These are phyloP conservation scores for Penicillium sp. DNA, from an alignment of 2,329 filamentous ascomycete genomes.

Conservation along the genomic window DNA sequence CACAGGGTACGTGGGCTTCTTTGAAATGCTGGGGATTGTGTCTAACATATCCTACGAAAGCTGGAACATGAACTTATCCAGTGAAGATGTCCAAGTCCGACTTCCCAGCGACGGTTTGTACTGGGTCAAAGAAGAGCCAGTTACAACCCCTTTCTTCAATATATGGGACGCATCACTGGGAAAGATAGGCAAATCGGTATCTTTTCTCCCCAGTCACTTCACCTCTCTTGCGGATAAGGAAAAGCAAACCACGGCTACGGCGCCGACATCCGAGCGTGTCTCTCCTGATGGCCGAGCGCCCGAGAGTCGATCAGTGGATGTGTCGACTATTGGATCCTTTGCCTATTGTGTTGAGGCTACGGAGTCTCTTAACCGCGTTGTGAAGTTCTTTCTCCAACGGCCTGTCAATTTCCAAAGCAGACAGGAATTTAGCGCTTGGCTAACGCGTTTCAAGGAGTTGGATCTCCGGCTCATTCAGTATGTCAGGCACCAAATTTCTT, in stretches of 20 bases:
- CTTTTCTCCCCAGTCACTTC: conserved; percentile 34
- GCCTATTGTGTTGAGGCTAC: conserved; percentile 51
- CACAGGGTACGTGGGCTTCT: conserved; percentile 24
- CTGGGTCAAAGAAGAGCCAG: conserved; percentile 44
- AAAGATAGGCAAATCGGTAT: conserved; percentile 41
- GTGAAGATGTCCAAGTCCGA: conserved; percentile 38
- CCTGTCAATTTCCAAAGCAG: conserved; percentile 41
- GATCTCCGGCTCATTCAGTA: conserved; percentile 47
- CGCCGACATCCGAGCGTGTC: neutral
- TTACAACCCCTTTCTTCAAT: conserved; percentile 46
- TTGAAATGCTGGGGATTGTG: too few relatives aligned
- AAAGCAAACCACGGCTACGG: neutral
- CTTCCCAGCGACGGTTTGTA: conserved; percentile 44
- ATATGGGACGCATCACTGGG: conserved; percentile 46
- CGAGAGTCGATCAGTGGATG: conserved; percentile 32
- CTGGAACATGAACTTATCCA: conserved; percentile 40
- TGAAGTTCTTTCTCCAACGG: conserved; percentile 48
- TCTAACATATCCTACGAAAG: neutral
- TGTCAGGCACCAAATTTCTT: neutral
- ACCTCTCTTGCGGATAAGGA: conserved; percentile 7
- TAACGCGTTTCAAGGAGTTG: conserved; percentile 50
- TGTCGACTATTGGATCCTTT: conserved; percentile 46
- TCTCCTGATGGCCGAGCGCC: conserved; percentile 3
- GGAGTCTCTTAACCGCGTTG: conserved; percentile 48
- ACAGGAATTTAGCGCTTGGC: conserved; percentile 45